A percentile compares a stretch with the other conserved stretches of the same genome.
Evolutionary conservation across 495 filamentous ascomycete genomes (phyloP).

Genomic region (Evernia prunastri): DNA sequence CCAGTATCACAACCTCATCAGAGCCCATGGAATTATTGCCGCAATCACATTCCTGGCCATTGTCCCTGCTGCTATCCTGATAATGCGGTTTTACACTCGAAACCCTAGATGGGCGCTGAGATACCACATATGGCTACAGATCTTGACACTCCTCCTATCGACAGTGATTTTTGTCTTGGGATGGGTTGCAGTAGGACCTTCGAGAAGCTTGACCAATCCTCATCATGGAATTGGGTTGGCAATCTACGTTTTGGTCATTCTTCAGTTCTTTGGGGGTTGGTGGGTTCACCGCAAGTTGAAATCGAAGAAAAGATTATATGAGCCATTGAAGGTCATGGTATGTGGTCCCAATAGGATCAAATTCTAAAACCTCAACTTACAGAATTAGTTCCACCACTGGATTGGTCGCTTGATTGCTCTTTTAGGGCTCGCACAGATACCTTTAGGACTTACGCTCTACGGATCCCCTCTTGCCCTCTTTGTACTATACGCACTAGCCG

Average conservation of each 20-base stretch:
- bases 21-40: slow-evolving; percentile 77
- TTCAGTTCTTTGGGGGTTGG: slow-evolving; percentile 74
- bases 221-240: slow-evolving; percentile 92
- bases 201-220: slow-evolving; percentile 78
- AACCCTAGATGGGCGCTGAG: slow-evolving; percentile 62
- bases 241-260: slow-evolving; percentile 75
- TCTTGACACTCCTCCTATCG: slow-evolving; percentile 64
- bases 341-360: slow-evolving; percentile 23
- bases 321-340: slow-evolving; percentile 69
- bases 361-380: slow-evolving; percentile 20
- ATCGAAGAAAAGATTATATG: slow-evolving; percentile 47
- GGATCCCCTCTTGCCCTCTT: slow-evolving; percentile 81
- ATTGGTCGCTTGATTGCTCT: slow-evolving; percentile 68
- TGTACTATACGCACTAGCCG: slow-evolving; percentile 73
- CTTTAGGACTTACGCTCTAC: slow-evolving; percentile 84
- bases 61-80: slow-evolving; percentile 70
- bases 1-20: slow-evolving; percentile 72
- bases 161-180: slow-evolving; percentile 73
- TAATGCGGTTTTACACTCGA: slow-evolving; percentile 65
- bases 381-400: slow-evolving; percentile 69
- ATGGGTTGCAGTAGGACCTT: slow-evolving; percentile 69
- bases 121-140: slow-evolving; percentile 78
- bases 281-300: slow-evolving; percentile 58
- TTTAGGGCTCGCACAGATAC: slow-evolving; percentile 79
- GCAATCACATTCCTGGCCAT: slow-evolving; percentile 83